A percentile compares a stretch with the other conserved stretches of the same genome.
Conservation (phyloP, 768 basidiomycete species). For the Melanogaster broomeanus region DNA sequence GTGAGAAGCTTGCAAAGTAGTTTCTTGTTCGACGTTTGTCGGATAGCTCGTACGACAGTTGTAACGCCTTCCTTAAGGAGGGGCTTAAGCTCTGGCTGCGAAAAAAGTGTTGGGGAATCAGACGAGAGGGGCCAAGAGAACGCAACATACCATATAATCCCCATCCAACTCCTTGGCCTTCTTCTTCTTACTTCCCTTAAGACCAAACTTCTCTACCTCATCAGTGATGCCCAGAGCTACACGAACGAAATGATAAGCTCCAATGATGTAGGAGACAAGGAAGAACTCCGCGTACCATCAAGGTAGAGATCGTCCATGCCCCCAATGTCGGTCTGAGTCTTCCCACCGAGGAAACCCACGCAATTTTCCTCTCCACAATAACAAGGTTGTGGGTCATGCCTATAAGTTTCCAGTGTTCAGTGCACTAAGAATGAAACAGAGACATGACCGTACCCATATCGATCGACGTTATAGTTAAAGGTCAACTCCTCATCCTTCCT, state of each 20-base stretch:
- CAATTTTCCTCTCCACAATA: slow-evolving; percentile 96
- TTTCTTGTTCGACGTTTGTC: slow-evolving; percentile 82
- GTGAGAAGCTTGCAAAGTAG: slow-evolving; percentile 82
- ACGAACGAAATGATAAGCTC: background rate
- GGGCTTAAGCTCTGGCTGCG: slow-evolving; percentile 75
- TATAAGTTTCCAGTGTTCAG: slow-evolving; percentile 27
- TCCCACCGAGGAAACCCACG: slow-evolving; percentile 94
- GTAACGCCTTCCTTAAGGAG: slow-evolving; percentile 80
- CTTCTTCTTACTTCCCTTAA: slow-evolving; percentile 89
- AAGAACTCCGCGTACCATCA: slow-evolving; percentile 57
- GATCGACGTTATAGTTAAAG: slow-evolving; percentile 99
- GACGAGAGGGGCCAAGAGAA: background rate
- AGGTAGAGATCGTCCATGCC: slow-evolving; percentile 95
- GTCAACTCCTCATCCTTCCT: slow-evolving; percentile 86
- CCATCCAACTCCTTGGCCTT: slow-evolving; percentile 93
- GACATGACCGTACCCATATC: slow-evolving; percentile 77
- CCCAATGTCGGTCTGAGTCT: slow-evolving; percentile 95
- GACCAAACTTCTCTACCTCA: slow-evolving; percentile 77
- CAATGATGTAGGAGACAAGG: background rate
- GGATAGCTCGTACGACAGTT: slow-evolving; percentile 88
- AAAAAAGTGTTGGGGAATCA: background rate
- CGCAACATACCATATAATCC: slow-evolving; percentile 73
- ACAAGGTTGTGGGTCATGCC: slow-evolving; percentile 92
- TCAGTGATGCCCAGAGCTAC: slow-evolving; percentile 92
- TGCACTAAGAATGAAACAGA: background rate